Conservation (phyloP, 2,329 filamentous ascomycete species). For the Botrytis cinerea region DNA sequence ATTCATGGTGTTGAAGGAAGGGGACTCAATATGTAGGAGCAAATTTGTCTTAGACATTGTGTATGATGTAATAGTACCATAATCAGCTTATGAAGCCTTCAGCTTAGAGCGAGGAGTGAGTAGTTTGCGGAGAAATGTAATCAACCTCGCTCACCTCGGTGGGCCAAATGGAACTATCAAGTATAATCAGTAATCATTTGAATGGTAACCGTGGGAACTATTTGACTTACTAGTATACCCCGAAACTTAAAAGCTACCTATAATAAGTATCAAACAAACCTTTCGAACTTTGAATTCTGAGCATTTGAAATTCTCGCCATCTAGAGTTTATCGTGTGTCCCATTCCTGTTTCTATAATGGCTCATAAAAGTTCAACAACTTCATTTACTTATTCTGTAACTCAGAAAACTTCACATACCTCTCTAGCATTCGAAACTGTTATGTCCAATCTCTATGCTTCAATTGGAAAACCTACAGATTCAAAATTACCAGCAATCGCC, state of each 20-base stretch:
- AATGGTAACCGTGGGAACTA: neutral
- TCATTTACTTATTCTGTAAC: conserved; percentile 18
- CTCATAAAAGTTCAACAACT: neutral
- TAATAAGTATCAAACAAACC: neutral
- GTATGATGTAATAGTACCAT: neutral
- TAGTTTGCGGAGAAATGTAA: neutral
- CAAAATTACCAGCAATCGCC: conserved; percentile 17
- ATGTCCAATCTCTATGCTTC: conserved; percentile 29
- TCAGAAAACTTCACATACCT: conserved; percentile 23
- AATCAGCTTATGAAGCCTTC: neutral
- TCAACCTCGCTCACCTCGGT: neutral
- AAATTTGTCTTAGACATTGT: neutral
- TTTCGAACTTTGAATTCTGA: neutral
- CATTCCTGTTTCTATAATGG: neutral
- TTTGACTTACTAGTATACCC: neutral
- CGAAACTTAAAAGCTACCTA: neutral
- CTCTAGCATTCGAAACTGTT: conserved; percentile 26
- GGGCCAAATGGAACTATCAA: neutral
- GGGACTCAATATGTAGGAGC: neutral
- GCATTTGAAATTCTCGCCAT: neutral
- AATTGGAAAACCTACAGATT: conserved; percentile 25
- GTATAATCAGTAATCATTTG: neutral
- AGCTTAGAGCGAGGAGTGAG: neutral
- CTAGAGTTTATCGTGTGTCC: neutral
- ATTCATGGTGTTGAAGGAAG: neutral